Percentiles rank a stretch among this genome's conserved stretches.
These are phyloP conservation scores for Psilocybe cyanescens DNA, from an alignment of 768 basidiomycete species.

Conservation along the genomic window DNA sequence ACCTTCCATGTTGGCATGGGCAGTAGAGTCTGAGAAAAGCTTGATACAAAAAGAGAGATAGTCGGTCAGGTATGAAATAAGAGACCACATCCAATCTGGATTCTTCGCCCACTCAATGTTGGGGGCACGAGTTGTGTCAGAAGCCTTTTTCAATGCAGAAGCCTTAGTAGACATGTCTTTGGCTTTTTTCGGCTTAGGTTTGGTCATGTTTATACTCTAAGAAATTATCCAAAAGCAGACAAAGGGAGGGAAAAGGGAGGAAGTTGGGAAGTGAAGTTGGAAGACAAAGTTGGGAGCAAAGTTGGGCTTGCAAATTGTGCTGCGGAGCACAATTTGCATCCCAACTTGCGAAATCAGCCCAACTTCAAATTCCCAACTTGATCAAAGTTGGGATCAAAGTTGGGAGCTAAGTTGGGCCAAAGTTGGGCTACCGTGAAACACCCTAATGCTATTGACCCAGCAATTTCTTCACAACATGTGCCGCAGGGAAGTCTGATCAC, in stretches of 20 bases:
- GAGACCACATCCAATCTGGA: conserved; percentile 16
- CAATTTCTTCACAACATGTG: no score
- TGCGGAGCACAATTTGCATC: not conserved
- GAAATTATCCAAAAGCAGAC: no score
- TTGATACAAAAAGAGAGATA: conserved; percentile 19
- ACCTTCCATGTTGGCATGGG: conserved; percentile 24
- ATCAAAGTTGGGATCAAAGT: conserved; percentile 15
- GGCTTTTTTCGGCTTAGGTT: not conserved
- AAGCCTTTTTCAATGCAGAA: not conserved
- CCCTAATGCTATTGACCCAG: no score
- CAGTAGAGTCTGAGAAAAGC: conserved; percentile 32
- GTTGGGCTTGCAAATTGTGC: not conserved
- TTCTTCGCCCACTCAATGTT: conserved; percentile 20
- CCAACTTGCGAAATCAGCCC: not conserved
- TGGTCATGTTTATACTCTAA: not conserved
- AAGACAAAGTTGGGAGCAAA: not conserved
- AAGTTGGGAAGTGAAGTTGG: not conserved
- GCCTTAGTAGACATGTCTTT: not conserved
- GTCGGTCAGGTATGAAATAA: conserved; percentile 20
- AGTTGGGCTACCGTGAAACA: no score
- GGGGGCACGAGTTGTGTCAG: conserved; percentile 1
- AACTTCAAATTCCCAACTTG: conserved; percentile 11
- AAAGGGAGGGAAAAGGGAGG: not conserved
- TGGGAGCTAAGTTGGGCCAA: conserved; percentile 10
- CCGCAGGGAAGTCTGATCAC: no score